These are phyloP conservation scores for Fusarium nelsonii DNA, from an alignment of 2,329 filamentous ascomycete genomes.

Conservation along the genomic window DNA sequence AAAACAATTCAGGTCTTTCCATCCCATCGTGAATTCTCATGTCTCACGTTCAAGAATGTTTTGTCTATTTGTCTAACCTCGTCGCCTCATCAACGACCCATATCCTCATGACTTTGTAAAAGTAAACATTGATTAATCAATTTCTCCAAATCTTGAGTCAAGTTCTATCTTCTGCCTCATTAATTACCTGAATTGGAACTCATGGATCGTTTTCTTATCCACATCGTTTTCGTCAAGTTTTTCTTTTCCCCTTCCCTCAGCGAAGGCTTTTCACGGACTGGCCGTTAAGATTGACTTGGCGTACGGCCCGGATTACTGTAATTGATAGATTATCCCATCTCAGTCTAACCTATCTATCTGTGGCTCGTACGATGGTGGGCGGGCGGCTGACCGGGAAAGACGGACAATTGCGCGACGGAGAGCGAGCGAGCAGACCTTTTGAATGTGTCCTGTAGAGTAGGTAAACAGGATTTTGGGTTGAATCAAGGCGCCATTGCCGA, in stretches of 20 bases:
- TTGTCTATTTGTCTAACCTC: conserved; percentile 1
- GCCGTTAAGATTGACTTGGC: not conserved
- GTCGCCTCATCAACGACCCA: conserved; percentile 31
- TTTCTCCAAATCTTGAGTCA: not conserved
- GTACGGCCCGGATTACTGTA: conserved; percentile 5
- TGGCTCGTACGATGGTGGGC: conserved; percentile 3
- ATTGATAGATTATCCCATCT: not conserved
- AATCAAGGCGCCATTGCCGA: conserved; percentile 4
- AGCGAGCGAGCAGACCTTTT: too few species aligned
- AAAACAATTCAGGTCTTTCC: conserved; percentile 4
- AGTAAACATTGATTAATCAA: conserved; percentile 16
- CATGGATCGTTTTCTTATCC: conserved; percentile 4
- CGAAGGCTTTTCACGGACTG: not conserved
- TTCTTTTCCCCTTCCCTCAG: too few species aligned
- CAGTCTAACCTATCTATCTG: not conserved
- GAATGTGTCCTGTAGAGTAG: not conserved
- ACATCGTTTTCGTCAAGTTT: not conserved
- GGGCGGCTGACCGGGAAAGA: not conserved
- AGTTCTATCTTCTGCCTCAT: too few species aligned
- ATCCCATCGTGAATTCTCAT: conserved; percentile 8
- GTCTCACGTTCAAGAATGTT: conserved; percentile 40
- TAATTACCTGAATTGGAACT: not conserved
- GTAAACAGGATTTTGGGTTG: not conserved
- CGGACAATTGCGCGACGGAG: not conserved
- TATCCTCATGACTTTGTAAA: not conserved